phyloP scores from a whole-genome alignment of 1,284 basidiomycete species.

The Ganoderma boninense region DNA sequence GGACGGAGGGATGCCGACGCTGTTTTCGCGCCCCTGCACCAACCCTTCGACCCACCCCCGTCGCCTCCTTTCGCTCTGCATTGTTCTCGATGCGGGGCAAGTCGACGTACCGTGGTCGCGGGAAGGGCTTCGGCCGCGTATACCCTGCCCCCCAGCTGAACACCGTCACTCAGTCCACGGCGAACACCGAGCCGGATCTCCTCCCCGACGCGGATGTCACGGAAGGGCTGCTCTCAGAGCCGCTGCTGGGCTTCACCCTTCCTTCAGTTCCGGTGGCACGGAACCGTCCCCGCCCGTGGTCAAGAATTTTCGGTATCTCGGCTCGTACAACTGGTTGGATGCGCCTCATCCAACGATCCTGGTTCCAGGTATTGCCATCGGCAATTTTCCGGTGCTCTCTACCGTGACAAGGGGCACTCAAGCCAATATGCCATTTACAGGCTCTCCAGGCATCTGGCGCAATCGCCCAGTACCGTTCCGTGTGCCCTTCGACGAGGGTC shows the following conservation, averaged over 20 bases:
- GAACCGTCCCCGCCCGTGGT: conserved; percentile 6
- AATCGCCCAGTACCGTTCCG: conserved; percentile 52
- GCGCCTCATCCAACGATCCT: conserved; percentile 53
- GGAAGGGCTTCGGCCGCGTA: conserved; percentile 2
- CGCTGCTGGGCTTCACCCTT: conserved; percentile 5
- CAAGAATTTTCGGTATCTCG: conserved; percentile 45
- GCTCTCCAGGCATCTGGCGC: conserved; percentile 60
- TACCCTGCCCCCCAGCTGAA: neutral
- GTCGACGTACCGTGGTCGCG: neutral
- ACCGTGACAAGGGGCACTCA: neutral
- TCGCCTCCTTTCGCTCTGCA: neutral
- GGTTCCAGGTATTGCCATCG: conserved; percentile 52
- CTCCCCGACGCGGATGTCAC: conserved; percentile 17
- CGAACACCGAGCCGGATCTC: conserved; percentile 19
- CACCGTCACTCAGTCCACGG: conserved; percentile 17
- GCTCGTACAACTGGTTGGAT: conserved; percentile 63
- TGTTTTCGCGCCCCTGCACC: neutral
- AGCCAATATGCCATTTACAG: conserved; percentile 38
- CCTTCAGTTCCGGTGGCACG: neutral
- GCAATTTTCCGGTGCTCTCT: neutral
- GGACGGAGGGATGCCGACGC: neutral
- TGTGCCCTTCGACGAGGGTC: conserved; percentile 55
- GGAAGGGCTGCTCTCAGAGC: conserved; percentile 13
- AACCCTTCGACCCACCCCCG: neutral
- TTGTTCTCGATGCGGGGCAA: neutral